Percentiles rank a stretch among this genome's conserved stretches.
Conservation (phyloP, 495 filamentous ascomycete species). For the Mycothermus thermophilus region DNA sequence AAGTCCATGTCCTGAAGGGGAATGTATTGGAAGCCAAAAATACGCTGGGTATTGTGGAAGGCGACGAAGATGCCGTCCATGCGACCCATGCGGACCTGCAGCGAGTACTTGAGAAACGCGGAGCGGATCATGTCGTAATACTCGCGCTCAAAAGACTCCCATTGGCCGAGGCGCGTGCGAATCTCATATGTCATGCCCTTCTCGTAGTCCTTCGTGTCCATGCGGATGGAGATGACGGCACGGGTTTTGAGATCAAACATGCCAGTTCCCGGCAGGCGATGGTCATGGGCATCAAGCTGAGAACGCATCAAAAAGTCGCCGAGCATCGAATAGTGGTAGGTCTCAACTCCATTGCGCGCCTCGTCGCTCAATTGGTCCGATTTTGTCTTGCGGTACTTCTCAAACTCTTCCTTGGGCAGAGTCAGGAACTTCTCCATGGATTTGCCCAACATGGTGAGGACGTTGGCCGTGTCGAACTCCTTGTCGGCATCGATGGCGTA, state of each 20-base stretch:
- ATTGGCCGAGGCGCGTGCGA: constrained; percentile 53
- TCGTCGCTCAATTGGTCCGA: constrained; percentile 50
- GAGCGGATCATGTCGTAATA: constrained; percentile 93
- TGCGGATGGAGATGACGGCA: constrained; percentile 79
- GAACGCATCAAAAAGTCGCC: constrained; percentile 94
- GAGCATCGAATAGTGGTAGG: constrained; percentile 75
- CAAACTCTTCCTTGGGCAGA: constrained; percentile 61
- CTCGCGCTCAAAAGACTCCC: constrained; percentile 86
- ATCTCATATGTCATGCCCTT: constrained; percentile 84
- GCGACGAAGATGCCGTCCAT: constrained; percentile 99
- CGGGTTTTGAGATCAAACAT: constrained; percentile 97
- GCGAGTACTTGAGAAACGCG: constrained; percentile 90
- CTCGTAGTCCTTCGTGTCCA: constrained; percentile 59
- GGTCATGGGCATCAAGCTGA: constrained; percentile 85
- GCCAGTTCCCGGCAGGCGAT: constrained; percentile 73
- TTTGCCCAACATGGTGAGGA: constrained; percentile 80
- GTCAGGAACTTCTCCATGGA: constrained; percentile 97
- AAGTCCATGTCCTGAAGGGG: constrained; percentile 74
- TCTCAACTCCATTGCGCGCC: constrained; percentile 51
- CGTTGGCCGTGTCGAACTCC: constrained; percentile 70
- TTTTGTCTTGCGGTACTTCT: constrained; percentile 59
- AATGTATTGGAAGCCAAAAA: constrained; percentile 97
- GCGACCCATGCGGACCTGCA: constrained; percentile 88
- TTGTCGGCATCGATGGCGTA: constrained; percentile 99
- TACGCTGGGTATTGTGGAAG: constrained; percentile 84